These are phyloP conservation scores for Hypomyces rosellus DNA, from an alignment of 2,329 filamentous ascomycete genomes.

Conservation along the genomic window DNA sequence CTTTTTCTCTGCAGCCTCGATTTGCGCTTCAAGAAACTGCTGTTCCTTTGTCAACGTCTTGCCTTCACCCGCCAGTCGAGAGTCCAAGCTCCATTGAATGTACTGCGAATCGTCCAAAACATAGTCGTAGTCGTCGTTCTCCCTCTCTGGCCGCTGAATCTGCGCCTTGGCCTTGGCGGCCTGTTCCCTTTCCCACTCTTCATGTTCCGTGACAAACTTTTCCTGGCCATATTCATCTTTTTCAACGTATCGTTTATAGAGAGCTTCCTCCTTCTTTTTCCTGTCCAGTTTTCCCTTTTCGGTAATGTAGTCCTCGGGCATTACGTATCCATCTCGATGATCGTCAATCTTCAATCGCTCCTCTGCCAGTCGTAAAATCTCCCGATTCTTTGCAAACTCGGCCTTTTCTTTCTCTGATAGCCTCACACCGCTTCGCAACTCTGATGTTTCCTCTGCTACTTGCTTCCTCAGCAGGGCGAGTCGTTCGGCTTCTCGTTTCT, in stretches of 20 bases:
- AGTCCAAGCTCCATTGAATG: slow-evolving; percentile 76
- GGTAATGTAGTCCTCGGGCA: slow-evolving; percentile 93
- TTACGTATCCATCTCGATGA: slow-evolving; percentile 81
- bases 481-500: slow-evolving; percentile 83
- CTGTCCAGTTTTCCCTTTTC: slow-evolving; percentile 85
- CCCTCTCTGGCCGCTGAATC: slow-evolving; percentile 66
- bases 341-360: slow-evolving; percentile 85
- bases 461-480: slow-evolving; percentile 83
- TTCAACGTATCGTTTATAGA: slow-evolving; percentile 88
- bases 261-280: slow-evolving; percentile 79
- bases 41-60: slow-evolving; percentile 72
- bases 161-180: slow-evolving; percentile 81
- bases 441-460: slow-evolving; percentile 80
- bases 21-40: slow-evolving; percentile 67
- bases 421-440: slow-evolving; percentile 67
- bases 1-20: slow-evolving; percentile 84
- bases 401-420: slow-evolving; percentile 74
- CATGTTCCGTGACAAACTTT: slow-evolving; percentile 84
- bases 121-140: slow-evolving; percentile 83
- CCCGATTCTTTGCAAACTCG: slow-evolving; percentile 83
- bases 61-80: slow-evolving; percentile 63
- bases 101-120: slow-evolving; percentile 87
- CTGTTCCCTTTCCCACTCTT: slow-evolving; percentile 94
- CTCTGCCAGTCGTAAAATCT: slow-evolving; percentile 74
- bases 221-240: slow-evolving; percentile 82